Conservation (phyloP, 192 early-diverging fungal genomes). For the Podila clonocystis region DNA sequence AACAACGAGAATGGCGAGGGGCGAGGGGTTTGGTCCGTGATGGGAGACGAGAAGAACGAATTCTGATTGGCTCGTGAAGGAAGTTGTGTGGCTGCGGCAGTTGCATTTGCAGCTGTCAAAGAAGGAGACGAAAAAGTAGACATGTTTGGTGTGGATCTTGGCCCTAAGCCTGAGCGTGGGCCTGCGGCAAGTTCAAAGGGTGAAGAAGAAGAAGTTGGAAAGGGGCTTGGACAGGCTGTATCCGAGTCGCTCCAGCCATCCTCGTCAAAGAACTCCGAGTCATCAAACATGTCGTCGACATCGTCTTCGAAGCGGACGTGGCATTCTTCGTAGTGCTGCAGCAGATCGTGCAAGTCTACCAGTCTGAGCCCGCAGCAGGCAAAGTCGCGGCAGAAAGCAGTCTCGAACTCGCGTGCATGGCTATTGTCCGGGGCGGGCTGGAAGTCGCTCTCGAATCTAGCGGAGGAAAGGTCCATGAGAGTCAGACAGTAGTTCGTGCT, state of each 20-base stretch:
- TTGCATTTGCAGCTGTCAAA: not conserved
- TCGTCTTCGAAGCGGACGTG: constrained; percentile 92
- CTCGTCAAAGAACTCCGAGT: constrained; percentile 12
- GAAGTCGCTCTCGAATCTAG: constrained; percentile 19
- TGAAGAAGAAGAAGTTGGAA: not conserved
- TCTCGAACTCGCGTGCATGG: constrained; percentile 77
- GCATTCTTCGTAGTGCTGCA: constrained; percentile 96
- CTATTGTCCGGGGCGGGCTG: constrained; percentile 4
- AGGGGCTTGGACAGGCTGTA: constrained; percentile 24
- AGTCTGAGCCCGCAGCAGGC: constrained; percentile 91
- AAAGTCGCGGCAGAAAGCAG: constrained; percentile 95
- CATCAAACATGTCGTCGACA: constrained; percentile 49
- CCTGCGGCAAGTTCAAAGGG: not conserved
- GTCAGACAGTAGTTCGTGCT: not conserved
- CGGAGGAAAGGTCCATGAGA: not conserved
- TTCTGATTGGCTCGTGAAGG: not conserved
- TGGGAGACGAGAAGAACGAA: not conserved
- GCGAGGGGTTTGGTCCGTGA: constrained; percentile 7
- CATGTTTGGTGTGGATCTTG: not conserved
- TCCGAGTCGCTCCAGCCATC: constrained; percentile 39
- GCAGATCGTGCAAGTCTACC: constrained; percentile 89
- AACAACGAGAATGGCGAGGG: constrained; percentile 21
- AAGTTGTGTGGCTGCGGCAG: constrained; percentile 7
- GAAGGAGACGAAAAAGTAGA: not conserved
- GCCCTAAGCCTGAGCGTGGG: not conserved